Evolutionary conservation across 768 basidiomycete species (phyloP).

Genomic region (Tephrocybe rancida): DNA sequence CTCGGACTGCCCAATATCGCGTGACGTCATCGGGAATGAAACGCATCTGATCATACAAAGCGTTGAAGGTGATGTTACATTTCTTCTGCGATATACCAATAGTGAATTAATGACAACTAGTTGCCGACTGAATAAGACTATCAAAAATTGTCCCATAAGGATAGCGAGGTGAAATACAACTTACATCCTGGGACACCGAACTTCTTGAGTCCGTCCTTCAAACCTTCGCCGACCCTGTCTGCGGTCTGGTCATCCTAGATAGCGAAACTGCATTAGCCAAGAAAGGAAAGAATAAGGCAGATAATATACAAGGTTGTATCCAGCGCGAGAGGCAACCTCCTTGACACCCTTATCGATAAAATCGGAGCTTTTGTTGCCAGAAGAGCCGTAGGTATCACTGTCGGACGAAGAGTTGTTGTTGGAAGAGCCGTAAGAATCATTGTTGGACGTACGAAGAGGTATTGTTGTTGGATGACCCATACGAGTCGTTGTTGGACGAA

Average conservation of each 20-base stretch:
- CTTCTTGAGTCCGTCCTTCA: slow-evolving; percentile 38
- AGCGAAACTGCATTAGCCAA: not conserved
- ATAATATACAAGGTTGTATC: slow-evolving; percentile 45
- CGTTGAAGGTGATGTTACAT: too few species aligned
- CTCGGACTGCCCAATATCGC: too few species aligned
- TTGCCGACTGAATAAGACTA: not conserved
- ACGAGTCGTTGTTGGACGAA: slow-evolving; percentile 15
- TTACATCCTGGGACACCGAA: slow-evolving; percentile 30
- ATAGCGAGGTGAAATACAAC: not conserved
- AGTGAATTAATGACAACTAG: too few species aligned
- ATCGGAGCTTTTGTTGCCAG: slow-evolving; percentile 21
- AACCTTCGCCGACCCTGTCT: slow-evolving; percentile 35
- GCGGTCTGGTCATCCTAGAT: slow-evolving; percentile 38
- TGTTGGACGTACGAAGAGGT: too few species aligned
- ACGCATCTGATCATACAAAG: too few species aligned
- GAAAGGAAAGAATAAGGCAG: not conserved
- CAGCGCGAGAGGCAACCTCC: slow-evolving; percentile 39
- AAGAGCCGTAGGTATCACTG: slow-evolving; percentile 17
- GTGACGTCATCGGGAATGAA: too few species aligned
- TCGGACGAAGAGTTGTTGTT: slow-evolving; percentile 20
- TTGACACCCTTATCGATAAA: slow-evolving; percentile 43
- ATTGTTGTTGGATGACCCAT: slow-evolving; percentile 30
- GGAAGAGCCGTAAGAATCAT: slow-evolving; percentile 1
- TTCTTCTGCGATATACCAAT: too few species aligned
- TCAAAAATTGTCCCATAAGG: not conserved